Percentiles rank a stretch among this genome's conserved stretches.
These are phyloP conservation scores for Pyrenophora teres DNA, from an alignment of 2,329 filamentous ascomycete genomes.

Conservation along the genomic window DNA sequence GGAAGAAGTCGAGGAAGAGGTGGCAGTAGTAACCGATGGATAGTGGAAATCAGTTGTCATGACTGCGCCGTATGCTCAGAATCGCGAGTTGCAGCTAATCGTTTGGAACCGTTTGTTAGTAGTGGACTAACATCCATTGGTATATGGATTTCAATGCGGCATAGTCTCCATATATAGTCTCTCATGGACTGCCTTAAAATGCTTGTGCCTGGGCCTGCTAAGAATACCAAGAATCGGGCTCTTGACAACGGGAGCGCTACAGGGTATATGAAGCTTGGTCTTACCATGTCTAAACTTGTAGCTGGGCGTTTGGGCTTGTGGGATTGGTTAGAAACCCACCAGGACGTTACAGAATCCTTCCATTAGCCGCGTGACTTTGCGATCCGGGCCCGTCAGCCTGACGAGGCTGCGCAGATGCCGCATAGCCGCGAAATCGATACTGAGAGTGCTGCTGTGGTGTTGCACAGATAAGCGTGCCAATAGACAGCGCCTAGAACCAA, in stretches of 20 bases:
- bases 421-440: not conserved
- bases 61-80: not conserved
- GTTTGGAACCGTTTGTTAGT: no score
- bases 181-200: not conserved
- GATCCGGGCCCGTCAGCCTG: not conserved
- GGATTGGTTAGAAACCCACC: slow-evolving; percentile 3
- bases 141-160: not conserved
- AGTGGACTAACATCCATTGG: not conserved
- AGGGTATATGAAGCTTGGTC: not conserved
- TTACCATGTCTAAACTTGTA: not conserved
- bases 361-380: slow-evolving; percentile 3
- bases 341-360: not conserved
- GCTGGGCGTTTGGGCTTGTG: not conserved
- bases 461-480: not conserved
- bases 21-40: no score
- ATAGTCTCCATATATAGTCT: not conserved
- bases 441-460: not conserved
- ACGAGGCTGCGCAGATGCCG: slow-evolving; percentile 2
- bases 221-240: slow-evolving; percentile 5
- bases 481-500: not conserved
- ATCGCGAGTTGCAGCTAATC: no score
- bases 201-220: not conserved
- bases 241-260: slow-evolving; percentile 1
- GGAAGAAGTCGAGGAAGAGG: no score
- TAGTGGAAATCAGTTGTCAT: not conserved